phyloP scores from a whole-genome alignment of 345 rosid species.

The Brassica nigra region DNA sequence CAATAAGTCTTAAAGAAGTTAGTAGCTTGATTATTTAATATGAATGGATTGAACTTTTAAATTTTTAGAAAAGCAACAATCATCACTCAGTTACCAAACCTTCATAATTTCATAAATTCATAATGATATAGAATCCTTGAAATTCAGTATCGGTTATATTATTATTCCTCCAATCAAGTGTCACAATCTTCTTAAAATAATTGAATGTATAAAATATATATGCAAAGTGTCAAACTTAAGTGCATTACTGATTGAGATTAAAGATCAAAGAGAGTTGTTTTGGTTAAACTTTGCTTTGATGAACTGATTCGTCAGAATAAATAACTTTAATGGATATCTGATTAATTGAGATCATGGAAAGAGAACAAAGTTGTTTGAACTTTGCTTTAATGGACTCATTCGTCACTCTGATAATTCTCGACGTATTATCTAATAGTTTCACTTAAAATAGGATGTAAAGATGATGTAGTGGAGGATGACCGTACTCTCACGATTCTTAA shows the following conservation, averaged over 20 bases:
- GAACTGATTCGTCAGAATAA: constrained; percentile 19
- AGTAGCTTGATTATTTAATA: constrained; percentile 47
- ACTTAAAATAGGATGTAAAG: constrained; percentile 21
- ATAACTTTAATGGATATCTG: constrained; percentile 17
- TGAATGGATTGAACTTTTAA: constrained; percentile 17
- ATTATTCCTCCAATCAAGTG: not conserved
- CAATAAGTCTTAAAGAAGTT: constrained; percentile 58
- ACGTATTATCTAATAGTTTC: constrained; percentile 24
- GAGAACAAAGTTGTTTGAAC: constrained; percentile 21
- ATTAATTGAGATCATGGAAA: constrained; percentile 32
- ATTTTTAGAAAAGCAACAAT: not conserved
- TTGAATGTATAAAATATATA: not conserved
- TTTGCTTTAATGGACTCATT: constrained; percentile 34
- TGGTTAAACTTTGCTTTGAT: constrained; percentile 11
- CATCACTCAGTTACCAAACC: constrained; percentile 15
- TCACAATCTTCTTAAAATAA: not conserved
- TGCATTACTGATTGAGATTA: not conserved
- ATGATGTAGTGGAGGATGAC: constrained; percentile 38
- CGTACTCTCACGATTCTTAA: constrained; percentile 23
- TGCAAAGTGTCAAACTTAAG: not conserved
- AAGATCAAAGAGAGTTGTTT: constrained; percentile 3
- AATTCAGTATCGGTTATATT: not conserved
- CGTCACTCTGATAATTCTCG: constrained; percentile 20
- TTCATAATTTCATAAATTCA: not conserved
- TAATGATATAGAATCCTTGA: not conserved